Percentiles rank a stretch among this genome's conserved stretches.
Evolutionary conservation across 2,329 filamentous ascomycete genomes (phyloP).

Genomic region (Colletotrichum spaethianum): DNA sequence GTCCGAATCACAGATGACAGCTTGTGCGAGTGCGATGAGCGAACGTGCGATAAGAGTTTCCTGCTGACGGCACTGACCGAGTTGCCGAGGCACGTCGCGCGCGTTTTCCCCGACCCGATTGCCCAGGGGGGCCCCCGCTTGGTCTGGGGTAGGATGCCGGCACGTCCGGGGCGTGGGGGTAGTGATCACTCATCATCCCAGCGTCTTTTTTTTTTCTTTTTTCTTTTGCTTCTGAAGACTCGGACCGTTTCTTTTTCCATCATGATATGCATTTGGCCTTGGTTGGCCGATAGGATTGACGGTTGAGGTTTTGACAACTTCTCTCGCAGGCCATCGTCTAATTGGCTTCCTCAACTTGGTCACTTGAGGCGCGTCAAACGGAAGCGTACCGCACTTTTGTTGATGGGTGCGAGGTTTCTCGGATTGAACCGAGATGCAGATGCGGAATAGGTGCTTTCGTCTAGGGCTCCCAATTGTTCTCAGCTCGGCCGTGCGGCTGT

Average conservation of each 20-base stretch:
- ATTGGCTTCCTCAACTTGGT: too few relatives aligned
- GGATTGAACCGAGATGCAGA: too few relatives aligned
- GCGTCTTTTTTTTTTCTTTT: conserved; percentile 10
- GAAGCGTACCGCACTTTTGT: too few relatives aligned
- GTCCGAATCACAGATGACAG: conserved; percentile 12
- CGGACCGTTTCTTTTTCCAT: neutral
- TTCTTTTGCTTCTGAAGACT: conserved; percentile 23
- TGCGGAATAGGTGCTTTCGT: too few relatives aligned
- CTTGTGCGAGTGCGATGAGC: conserved; percentile 30
- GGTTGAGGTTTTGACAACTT: too few relatives aligned
- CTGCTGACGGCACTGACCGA: conserved; percentile 13
- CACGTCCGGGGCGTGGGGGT: conserved; percentile 12
- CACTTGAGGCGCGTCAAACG: too few relatives aligned
- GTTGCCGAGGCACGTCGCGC: conserved; percentile 40
- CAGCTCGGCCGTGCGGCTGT: too few relatives aligned
- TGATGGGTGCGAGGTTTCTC: too few relatives aligned
- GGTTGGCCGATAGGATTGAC: too few relatives aligned
- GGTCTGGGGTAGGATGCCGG: conserved; percentile 17
- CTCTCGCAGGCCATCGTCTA: too few relatives aligned
- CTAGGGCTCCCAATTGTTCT: too few relatives aligned
- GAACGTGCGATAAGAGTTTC: conserved; percentile 12
- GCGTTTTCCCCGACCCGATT: conserved; percentile 4
- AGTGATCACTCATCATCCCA: neutral
- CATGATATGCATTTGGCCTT: too few relatives aligned
- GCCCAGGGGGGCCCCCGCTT: conserved; percentile 26